Base-by-base conservation (phyloP, 2,329 filamentous ascomycete genomes). In the Clonostachys rhizophaga region DNA sequence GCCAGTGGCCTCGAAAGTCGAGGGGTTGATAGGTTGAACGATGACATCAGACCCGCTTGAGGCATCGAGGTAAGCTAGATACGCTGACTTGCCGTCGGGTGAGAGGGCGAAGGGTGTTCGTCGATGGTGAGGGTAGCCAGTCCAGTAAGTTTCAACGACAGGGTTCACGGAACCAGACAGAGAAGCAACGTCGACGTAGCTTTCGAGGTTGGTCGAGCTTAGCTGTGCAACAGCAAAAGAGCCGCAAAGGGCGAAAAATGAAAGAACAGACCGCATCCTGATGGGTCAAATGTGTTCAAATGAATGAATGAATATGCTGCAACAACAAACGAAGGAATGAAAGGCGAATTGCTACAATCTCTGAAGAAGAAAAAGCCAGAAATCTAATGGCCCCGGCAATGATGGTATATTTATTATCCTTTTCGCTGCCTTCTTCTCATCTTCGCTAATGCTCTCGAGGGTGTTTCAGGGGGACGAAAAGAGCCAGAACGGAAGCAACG, bases 21-120 rank as follows among this genome's bases (percentile, higher is more conserved):
- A 59, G 3, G 78, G 72, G 53, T 81, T 67, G 17, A 84, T 66
- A 40, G 76, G 68, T 59, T 83, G 79, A 16, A 84, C 63, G 55
- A 82, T 76, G 11, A 84, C 77, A 45, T 70, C 75, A 5, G 69
- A 76, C 42, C 73, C 75, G 42, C 70, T 78, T 30, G 24, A 30
- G 24, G 68, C 63, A 55, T 83, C 79, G 14, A 84, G 74, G 55
- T 83, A 84, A 10, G 81, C 81, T 10, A 84, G 58, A 58, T 79
- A 83, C 12, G 77, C 80, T 5, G 71, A 74, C 49, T 75, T 75
- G 50, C 79, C 79, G 58, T 83, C 72, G 3, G 80, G 79, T 1
- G 80, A 83, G 34, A 81, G 68, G n/a, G 79, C 72, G 51, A 84
- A 84, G 6, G 80, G 80, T 12, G 79, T 83, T 45, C 80, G 74